Percentiles rank a stretch among this genome's conserved stretches.
phyloP scores from a whole-genome alignment of 176 grass and related monocot species.

The Luzula sylvatica region DNA sequence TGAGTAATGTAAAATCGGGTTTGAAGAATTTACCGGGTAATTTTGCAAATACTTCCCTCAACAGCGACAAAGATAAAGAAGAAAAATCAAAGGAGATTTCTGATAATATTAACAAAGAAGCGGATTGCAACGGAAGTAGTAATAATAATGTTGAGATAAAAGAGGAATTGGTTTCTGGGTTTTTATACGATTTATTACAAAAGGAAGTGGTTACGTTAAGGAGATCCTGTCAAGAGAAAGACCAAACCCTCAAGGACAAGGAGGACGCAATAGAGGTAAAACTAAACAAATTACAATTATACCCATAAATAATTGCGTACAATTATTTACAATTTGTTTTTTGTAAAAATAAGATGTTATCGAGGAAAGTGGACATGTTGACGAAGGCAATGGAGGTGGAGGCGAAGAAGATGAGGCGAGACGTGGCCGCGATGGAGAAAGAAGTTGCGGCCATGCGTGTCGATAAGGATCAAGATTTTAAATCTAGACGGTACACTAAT shows the following conservation, averaged over 20 bases:
- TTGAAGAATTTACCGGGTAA: constrained; percentile 37
- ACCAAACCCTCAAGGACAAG: constrained; percentile 86
- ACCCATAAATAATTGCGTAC: background rate
- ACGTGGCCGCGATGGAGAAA: constrained; percentile 78
- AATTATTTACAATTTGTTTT: background rate
- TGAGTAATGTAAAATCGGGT: constrained; percentile 34
- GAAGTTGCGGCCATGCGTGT: constrained; percentile 73
- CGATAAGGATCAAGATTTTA: constrained; percentile 71
- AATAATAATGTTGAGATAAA: no score
- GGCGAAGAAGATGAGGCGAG: constrained; percentile 91
- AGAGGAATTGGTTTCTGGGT: constrained; percentile 40
- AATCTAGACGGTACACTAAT: constrained; percentile 49
- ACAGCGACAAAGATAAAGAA: constrained; percentile 29
- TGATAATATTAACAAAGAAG: constrained; percentile 28
- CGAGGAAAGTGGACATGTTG: constrained; percentile 84
- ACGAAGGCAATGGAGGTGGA: constrained; percentile 96
- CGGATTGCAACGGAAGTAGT: background rate
- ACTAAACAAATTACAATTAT: background rate
- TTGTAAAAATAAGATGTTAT: constrained; percentile 59
- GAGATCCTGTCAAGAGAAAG: constrained; percentile 84
- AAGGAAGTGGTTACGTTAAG: constrained; percentile 83
- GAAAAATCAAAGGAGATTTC: constrained; percentile 29
- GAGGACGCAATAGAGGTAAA: constrained; percentile 92
- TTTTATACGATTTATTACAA: constrained; percentile 88
- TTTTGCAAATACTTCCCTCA: constrained; percentile 55